Conservation (phyloP, 1,284 basidiomycete genomes). For the Tranzscheliella williamsii region DNA sequence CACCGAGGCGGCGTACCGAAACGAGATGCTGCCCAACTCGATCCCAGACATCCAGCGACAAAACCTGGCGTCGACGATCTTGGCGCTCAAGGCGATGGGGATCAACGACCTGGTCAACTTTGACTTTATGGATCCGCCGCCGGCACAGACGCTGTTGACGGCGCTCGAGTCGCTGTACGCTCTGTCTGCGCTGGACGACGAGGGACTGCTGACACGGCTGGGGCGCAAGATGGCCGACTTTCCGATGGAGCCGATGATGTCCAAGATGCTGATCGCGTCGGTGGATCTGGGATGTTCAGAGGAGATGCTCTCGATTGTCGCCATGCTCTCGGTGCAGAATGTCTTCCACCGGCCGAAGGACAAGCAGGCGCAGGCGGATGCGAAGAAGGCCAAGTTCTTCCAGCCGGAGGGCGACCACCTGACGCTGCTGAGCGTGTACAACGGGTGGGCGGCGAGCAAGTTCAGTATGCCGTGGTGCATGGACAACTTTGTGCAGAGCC, state of each 20-base stretch:
- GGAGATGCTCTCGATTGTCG: constrained; percentile 93
- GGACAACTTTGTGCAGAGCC: constrained; percentile 90
- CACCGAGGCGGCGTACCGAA: constrained; percentile 94
- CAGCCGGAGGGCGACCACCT: constrained; percentile 95
- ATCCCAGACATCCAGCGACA: constrained; percentile 97
- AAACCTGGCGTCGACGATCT: constrained; percentile 87
- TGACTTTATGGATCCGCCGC: constrained; percentile 99
- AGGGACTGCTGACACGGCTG: constrained; percentile 87
- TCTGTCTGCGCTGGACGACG: constrained; percentile 91
- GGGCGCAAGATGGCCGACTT: constrained; percentile 99
- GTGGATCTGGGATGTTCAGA: constrained; percentile 93
- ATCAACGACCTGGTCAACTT: constrained; percentile 97
- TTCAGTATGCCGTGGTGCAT: constrained; percentile 80
- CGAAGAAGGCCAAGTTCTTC: constrained; percentile 86
- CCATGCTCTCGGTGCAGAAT: constrained; percentile 94
- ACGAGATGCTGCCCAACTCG: constrained; percentile 97
- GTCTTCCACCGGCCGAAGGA: constrained; percentile 98
- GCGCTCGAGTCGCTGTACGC: constrained; percentile 93
- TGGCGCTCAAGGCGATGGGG: constrained; percentile 97
- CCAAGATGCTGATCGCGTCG: constrained; percentile 98
- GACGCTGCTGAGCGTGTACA: constrained; percentile 93
- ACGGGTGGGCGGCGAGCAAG: constrained; percentile 93
- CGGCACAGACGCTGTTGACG: constrained; percentile 90
- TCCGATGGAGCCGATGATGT: constrained; percentile 92
- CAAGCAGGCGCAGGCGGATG: constrained; percentile 97